Conservation (phyloP, 192 early-diverging fungal genomes). For the Geosiphon pyriformis region DNA sequence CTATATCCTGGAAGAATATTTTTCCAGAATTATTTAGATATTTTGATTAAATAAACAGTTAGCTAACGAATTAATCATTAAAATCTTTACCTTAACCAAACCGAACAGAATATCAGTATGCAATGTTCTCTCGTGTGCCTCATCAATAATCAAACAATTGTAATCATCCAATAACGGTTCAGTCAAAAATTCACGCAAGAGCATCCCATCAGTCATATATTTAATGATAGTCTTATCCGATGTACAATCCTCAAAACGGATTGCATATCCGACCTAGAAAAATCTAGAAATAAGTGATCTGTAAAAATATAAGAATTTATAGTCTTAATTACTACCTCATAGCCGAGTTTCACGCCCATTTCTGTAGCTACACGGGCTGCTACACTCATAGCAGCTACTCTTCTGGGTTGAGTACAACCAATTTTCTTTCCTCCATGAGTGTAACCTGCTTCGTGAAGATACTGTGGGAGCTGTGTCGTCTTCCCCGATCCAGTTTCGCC, state of each 20-base stretch:
- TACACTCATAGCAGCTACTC: constrained; percentile 98
- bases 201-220: constrained; percentile 99
- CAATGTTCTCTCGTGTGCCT: constrained; percentile 96
- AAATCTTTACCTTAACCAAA: constrained; percentile 64
- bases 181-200: constrained; percentile 95
- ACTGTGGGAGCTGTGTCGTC: constrained; percentile 98
- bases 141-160: constrained; percentile 94
- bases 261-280: constrained; percentile 74
- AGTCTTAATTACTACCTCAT: constrained; percentile 58
- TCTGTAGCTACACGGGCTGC: constrained; percentile 97
- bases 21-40: too few relatives aligned
- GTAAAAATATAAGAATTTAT: background rate
- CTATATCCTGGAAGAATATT: constrained; percentile 67
- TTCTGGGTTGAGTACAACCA: constrained; percentile 96
- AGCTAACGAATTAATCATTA: too few relatives aligned
- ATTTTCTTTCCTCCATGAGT: constrained; percentile 80
- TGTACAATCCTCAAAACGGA: constrained; percentile 98
- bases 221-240: constrained; percentile 91
- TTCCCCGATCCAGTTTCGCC: constrained; percentile 98
- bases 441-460: constrained; percentile 92
- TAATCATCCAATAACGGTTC: constrained; percentile 91
- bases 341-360: constrained; percentile 87
- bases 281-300: constrained; percentile 1
- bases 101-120: constrained; percentile 97
- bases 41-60: too few relatives aligned